A percentile compares a stretch with the other conserved stretches of the same genome.
Evolutionary conservation across 1,139 yeast species (phyloP).

Genomic region (Yamadazyma songkhlaensis): DNA sequence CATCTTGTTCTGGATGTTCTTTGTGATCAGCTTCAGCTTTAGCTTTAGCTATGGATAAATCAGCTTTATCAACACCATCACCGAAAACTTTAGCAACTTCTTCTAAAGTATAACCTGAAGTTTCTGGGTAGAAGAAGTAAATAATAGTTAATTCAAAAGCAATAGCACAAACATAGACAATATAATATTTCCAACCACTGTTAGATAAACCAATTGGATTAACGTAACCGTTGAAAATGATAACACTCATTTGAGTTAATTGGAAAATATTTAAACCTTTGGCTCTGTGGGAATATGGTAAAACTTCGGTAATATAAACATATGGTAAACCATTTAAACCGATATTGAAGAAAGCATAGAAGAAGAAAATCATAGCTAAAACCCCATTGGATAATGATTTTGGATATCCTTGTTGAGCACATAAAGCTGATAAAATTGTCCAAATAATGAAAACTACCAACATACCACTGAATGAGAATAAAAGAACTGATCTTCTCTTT

Average conservation of each 20-base stretch:
- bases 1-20: slow-evolving; percentile 4
- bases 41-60: slow-evolving; percentile 4
- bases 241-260: slow-evolving; percentile 21
- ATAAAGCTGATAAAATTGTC: slow-evolving; percentile 35
- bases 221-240: slow-evolving; percentile 37
- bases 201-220: slow-evolving; percentile 56
- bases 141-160: slow-evolving; percentile 34
- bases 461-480: slow-evolving; percentile 33
- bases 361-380: slow-evolving; percentile 43
- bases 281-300: slow-evolving; percentile 43
- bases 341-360: slow-evolving; percentile 30
- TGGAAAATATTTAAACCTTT: slow-evolving; percentile 37
- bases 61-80: slow-evolving; percentile 15
- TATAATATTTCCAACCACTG: slow-evolving; percentile 58
- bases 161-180: slow-evolving; percentile 43
- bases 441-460: slow-evolving; percentile 33
- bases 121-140: slow-evolving; percentile 45
- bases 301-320: slow-evolving; percentile 37
- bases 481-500: slow-evolving; percentile 45
- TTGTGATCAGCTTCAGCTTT: slow-evolving; percentile 5
- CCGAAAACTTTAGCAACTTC: slow-evolving; percentile 49
- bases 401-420: slow-evolving; percentile 28
- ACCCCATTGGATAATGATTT: slow-evolving; percentile 35
- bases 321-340: slow-evolving; percentile 40
- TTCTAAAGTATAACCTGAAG: slow-evolving; percentile 52